phyloP scores from a whole-genome alignment of 805 yeast species.

The Komagataella pastoris region DNA sequence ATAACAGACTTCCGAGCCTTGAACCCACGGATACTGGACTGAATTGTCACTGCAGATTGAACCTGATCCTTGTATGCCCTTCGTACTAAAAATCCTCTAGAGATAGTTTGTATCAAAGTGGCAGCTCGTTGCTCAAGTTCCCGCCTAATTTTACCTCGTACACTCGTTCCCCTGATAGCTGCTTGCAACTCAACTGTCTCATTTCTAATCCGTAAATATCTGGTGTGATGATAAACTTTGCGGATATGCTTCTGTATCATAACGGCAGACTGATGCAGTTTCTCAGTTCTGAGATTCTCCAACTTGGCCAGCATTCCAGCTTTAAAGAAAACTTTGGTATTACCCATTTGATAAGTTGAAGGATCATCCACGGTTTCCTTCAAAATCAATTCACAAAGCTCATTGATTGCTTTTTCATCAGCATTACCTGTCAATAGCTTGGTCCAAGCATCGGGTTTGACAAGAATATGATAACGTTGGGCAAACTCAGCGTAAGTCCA shows the following conservation, averaged over 20 bases:
- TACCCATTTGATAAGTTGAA: slow-evolving; percentile 76
- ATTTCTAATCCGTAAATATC: slow-evolving; percentile 37
- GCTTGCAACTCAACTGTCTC: slow-evolving; percentile 49
- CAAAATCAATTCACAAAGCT: slow-evolving; percentile 58
- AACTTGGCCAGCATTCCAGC: slow-evolving; percentile 93
- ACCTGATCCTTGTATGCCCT: slow-evolving; percentile 19
- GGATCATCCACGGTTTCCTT: slow-evolving; percentile 49
- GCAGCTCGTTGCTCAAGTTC: slow-evolving; percentile 55
- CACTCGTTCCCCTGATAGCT: slow-evolving; percentile 45
- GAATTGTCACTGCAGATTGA: slow-evolving; percentile 26
- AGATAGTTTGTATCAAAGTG: slow-evolving; percentile 50
- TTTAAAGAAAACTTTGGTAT: slow-evolving; percentile 86
- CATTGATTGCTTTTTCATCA: slow-evolving; percentile 41
- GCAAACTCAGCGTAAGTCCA: slow-evolving; percentile 94
- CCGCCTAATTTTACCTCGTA: slow-evolving; percentile 38
- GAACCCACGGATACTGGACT: slow-evolving; percentile 36
- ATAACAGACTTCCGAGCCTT: slow-evolving; percentile 38
- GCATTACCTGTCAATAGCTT: slow-evolving; percentile 38
- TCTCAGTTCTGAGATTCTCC: slow-evolving; percentile 74
- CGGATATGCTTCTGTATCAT: slow-evolving; percentile 77
- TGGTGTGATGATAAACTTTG: slow-evolving; percentile 46
- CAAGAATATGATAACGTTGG: slow-evolving; percentile 72
- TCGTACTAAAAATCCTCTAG: slow-evolving; percentile 43
- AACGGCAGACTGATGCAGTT: slow-evolving; percentile 65
- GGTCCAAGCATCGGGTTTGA: slow-evolving; percentile 59